Percentiles rank a stretch among this genome's conserved stretches.
Evolutionary conservation across 495 filamentous ascomycete species (phyloP).

Genomic region (Daldinia concentrica): DNA sequence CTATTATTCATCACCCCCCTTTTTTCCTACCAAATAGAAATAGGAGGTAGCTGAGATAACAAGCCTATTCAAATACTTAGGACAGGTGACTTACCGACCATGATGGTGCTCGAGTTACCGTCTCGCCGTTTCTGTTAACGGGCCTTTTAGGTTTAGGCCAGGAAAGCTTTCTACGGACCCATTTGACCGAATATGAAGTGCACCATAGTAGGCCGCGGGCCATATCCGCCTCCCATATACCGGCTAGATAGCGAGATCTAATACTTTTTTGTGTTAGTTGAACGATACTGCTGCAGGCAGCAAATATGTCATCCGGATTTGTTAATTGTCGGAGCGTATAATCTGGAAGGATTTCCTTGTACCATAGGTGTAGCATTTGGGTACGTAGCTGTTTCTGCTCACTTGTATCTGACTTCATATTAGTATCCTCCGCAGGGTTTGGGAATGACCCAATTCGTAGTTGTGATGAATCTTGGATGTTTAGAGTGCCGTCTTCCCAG

Average conservation of each 20-base stretch:
- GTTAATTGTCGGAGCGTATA: conserved; percentile 28
- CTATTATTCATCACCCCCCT: neutral
- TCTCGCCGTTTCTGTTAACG: conserved; percentile 1
- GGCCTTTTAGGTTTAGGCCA: conserved; percentile 12
- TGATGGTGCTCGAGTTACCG: conserved; percentile 24
- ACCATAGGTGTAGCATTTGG: conserved; percentile 24
- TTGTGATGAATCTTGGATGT: conserved; percentile 5
- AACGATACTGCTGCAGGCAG: conserved; percentile 26
- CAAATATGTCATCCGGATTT: conserved; percentile 33
- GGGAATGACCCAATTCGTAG: conserved; percentile 18
- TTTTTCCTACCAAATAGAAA: neutral
- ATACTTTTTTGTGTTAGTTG: conserved; percentile 25
- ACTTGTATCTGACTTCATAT: neutral
- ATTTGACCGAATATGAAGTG: neutral
- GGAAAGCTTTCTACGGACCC: neutral
- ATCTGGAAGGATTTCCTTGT: conserved; percentile 9
- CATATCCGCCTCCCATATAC: conserved; percentile 35
- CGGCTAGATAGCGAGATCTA: conserved; percentile 32
- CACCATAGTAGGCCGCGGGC: conserved; percentile 29
- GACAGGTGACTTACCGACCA: conserved; percentile 32
- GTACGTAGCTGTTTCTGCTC: conserved; percentile 12
- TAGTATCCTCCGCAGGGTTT: neutral
- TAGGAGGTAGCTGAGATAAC: neutral
- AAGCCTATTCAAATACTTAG: neutral
- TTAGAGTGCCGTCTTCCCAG: conserved; percentile 13